Evolutionary conservation across 805 yeast species (phyloP).

Genomic region (Pichia nanzhaoensis): DNA sequence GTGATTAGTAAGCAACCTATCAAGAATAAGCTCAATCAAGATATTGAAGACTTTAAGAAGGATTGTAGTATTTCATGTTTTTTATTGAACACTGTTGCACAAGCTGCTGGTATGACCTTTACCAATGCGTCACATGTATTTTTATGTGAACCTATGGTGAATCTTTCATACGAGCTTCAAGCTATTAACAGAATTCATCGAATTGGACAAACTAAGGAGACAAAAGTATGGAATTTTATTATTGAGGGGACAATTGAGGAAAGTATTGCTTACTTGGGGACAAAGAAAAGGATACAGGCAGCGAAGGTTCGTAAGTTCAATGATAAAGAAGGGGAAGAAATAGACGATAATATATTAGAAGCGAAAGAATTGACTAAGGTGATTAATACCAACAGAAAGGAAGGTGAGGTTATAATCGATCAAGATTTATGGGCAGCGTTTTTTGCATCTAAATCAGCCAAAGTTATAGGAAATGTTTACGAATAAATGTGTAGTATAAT

Average conservation of each 20-base stretch:
- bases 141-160: conserved; percentile 86
- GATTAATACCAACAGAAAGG: conserved; percentile 40
- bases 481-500: conserved; percentile 8
- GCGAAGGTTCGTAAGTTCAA: conserved; percentile 22
- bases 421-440: conserved; percentile 60
- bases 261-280: conserved; percentile 64
- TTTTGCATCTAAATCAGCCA: conserved; percentile 34
- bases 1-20: background rate
- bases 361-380: conserved; percentile 49
- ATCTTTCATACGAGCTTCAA: conserved; percentile 80
- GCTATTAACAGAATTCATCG: conserved; percentile 90
- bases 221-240: conserved; percentile 90
- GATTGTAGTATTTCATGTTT: conserved; percentile 70
- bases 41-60: conserved; percentile 55
- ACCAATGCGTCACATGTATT: conserved; percentile 91
- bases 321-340: conserved; percentile 18
- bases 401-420: conserved; percentile 54
- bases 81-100: conserved; percentile 74
- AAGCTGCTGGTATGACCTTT: conserved; percentile 86
- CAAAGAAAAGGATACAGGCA: conserved; percentile 49
- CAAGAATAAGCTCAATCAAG: conserved; percentile 20
- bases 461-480: conserved; percentile 15
- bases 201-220: conserved; percentile 77
- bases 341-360: conserved; percentile 40
- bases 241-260: conserved; percentile 85